Percentiles rank a stretch among this genome's conserved stretches.
phyloP scores from a whole-genome alignment of 2,329 filamentous ascomycete genomes.

The Pseudocercospora macadamiae region DNA sequence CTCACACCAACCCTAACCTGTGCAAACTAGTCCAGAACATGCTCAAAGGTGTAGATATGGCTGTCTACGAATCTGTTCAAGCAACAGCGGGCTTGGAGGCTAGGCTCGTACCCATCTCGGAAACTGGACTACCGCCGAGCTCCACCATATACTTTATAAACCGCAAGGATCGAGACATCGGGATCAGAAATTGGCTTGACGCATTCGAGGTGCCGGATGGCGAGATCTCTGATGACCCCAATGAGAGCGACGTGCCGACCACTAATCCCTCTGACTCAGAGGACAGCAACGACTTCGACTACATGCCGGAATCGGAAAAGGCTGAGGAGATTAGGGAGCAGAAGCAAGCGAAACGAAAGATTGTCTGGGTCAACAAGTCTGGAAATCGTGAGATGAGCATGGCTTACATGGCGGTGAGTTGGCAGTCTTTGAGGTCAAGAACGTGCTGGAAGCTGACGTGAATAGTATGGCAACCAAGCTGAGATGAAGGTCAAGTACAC shows the following conservation, averaged over 20 bases:
- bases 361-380: constrained; percentile 6
- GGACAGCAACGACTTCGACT: background rate
- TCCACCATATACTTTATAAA: background rate
- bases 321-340: background rate
- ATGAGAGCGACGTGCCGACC: too few species aligned
- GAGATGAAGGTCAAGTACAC: constrained; percentile 22
- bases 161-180: background rate
- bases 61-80: constrained; percentile 4
- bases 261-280: too few species aligned
- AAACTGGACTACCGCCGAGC: background rate
- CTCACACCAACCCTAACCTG: background rate
- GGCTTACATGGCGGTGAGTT: constrained; percentile 8
- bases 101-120: background rate
- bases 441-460: background rate
- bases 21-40: background rate
- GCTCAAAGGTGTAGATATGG: constrained; percentile 14
- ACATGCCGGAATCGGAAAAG: background rate
- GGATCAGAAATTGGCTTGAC: background rate
- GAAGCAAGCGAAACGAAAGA: background rate
- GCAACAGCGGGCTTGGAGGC: background rate
- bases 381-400: background rate
- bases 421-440: too few species aligned
- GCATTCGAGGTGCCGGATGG: background rate
- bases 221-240: background rate
- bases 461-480: constrained; percentile 27